Percentiles rank a stretch among this genome's conserved stretches.
phyloP scores from a whole-genome alignment of 2,329 filamentous ascomycete genomes.

The Sphaceloma murrayae region DNA sequence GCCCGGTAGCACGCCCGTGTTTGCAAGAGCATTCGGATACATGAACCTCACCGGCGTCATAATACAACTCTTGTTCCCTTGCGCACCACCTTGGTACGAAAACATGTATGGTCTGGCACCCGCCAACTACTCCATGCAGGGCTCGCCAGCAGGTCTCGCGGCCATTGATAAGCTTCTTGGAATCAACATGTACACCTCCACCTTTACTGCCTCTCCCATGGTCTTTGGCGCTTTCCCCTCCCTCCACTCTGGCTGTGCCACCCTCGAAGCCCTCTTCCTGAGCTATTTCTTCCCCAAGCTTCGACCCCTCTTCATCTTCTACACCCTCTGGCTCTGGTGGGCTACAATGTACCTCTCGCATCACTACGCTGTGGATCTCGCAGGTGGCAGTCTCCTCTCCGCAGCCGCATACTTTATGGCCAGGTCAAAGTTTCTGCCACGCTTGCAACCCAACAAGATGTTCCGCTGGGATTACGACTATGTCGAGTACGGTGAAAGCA shows the following conservation, averaged over 20 bases:
- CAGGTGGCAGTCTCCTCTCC: constrained; percentile 61
- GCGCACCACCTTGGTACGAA: constrained; percentile 95
- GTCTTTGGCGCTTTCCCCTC: constrained; percentile 95
- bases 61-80: constrained; percentile 84
- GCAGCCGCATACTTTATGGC: constrained; percentile 69
- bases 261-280: constrained; percentile 85
- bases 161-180: constrained; percentile 85
- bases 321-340: constrained; percentile 95
- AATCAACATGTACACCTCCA: constrained; percentile 84
- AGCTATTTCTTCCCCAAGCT: constrained; percentile 81
- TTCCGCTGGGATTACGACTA: constrained; percentile 95
- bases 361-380: constrained; percentile 90
- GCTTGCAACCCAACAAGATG: constrained; percentile 71
- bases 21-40: constrained; percentile 81
- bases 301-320: constrained; percentile 68
- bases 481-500: constrained; percentile 66
- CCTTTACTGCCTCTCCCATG: constrained; percentile 79
- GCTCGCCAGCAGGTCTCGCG: constrained; percentile 79
- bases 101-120: constrained; percentile 83
- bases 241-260: constrained; percentile 80
- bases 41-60: constrained; percentile 81
- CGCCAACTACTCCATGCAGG: constrained; percentile 83
- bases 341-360: constrained; percentile 97
- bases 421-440: constrained; percentile 70
- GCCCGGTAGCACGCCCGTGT: constrained; percentile 74